Evolutionary conservation across 495 filamentous ascomycete genomes (phyloP), one percentile per base, ranked within the genome.

Genomic region (Parmelia sp.): DNA sequence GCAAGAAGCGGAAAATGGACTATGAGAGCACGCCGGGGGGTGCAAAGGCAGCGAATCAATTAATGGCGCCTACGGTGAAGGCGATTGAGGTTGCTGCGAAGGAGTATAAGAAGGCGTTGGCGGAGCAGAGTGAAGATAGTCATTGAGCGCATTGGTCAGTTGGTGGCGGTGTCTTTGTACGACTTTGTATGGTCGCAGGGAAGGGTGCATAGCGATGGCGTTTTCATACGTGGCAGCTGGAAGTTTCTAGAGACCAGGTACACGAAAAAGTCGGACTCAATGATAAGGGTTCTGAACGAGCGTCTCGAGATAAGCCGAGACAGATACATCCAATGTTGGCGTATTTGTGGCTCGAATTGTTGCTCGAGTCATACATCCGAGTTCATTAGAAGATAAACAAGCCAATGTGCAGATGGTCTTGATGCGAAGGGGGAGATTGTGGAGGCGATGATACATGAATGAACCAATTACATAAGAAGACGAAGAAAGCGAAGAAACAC

Each of bases 1-100:
- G 88, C 8, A 85, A 83, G 67, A 90, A 85, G 76, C 72, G 84
- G 23, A 83, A 80, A 61, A 79, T 88, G 66, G 86, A 89, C 71
- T 74, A 84, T 27, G 82, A 86, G 27, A 78, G 78, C 23, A 76
- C 91, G 25, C 82, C 80, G 10, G 94, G 94, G 1, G 94, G 94
- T 1, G 80, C 79, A 66, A 84, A 86, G 69, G 87, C 86, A 6
- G 92, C 96, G 0, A 82, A 86, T 58, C 83, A 84, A 71, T 79
- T 96, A 66, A 79, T 96, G 68, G 84, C 80, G 40, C 89, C 89
- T 12, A 89, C 88, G 21, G 73, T 89, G 19, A 76, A 77, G 63
- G 86, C 90, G 1, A 72, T 96, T 61, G 79, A 85, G 45, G 76
- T 79, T 53, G 92, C 91, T 47, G 74, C 77, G 66, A 76, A 72